Evolutionary conservation across 352 stramenopile species (phyloP).

Genomic region (Phytophthora brassicae): DNA sequence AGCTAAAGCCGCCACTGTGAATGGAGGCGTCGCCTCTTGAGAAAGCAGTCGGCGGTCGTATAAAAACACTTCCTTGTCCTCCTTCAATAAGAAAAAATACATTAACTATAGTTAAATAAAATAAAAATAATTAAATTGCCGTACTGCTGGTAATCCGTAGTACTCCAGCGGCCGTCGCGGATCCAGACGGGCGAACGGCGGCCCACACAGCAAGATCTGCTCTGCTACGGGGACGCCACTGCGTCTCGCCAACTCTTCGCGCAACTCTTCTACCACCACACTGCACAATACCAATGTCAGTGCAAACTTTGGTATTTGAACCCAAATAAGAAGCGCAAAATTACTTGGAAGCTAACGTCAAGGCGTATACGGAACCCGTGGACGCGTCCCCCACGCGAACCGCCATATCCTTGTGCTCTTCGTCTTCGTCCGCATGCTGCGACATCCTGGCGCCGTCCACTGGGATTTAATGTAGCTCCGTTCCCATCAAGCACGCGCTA

Average conservation of each 20-base stretch:
- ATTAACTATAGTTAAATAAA: not conserved
- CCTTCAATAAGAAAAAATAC: conserved; percentile 20
- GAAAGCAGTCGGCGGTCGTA: conserved; percentile 84
- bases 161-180: conserved; percentile 65
- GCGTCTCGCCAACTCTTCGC: conserved; percentile 53
- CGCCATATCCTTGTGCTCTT: conserved; percentile 33
- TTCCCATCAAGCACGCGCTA: conserved; percentile 39
- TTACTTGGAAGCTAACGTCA: conserved; percentile 56
- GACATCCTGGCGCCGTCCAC: conserved; percentile 29
- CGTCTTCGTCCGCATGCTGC: conserved; percentile 25
- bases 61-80: conserved; percentile 75
- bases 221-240: conserved; percentile 66
- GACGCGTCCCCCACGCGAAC: conserved; percentile 54
- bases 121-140: conserved; percentile 3
- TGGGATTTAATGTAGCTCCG: conserved; percentile 24
- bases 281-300: conserved; percentile 27
- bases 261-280: conserved; percentile 67
- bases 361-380: conserved; percentile 38
- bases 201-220: conserved; percentile 81
- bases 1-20: conserved; percentile 33
- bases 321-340: conserved; percentile 16
- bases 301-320: conserved; percentile 18
- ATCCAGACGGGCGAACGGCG: conserved; percentile 76
- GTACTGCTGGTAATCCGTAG: conserved; percentile 63
- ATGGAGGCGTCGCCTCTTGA: conserved; percentile 46